Evolutionary conservation across 2,329 filamentous ascomycete genomes (phyloP), one percentile per base, ranked within the genome.

Genomic region (Davidsoniella neocaledoniae): DNA sequence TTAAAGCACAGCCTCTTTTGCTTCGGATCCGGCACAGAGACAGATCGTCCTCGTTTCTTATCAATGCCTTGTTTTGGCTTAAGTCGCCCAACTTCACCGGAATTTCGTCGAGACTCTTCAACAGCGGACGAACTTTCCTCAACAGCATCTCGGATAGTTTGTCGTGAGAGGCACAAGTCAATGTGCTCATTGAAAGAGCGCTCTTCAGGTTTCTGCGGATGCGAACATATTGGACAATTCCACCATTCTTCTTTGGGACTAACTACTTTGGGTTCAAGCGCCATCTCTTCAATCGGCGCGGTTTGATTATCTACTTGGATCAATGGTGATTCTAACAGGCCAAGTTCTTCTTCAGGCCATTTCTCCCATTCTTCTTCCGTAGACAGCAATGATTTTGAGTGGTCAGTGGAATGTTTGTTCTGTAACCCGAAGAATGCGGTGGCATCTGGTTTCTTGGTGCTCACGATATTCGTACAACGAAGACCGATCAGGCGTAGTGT

Each of bases 211-310:
- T 69, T 59, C 59, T 95, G 88, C 0, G 85, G 80, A 14, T 81
- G 70, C n/a, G 68, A 66, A 62, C 91, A 98, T 42, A 96, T 84
- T 0, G 91, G 91, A 62, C 91, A 98, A 37, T 81, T 73, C 88
- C 88, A 96, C 62, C 69, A 71, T 43, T 77, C 68, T 48, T 73
- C 65, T 25, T 25, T 29, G n/a, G 16, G 16, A 9, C n/a, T 5
- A 4, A 29, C 17, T 39, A 25, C 17, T 39, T 40, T 5, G 14
- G 14, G 14, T 16, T 25, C 16, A 14, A 23, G 21, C 23, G 21
- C 21, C 21, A 21, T 21, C 3, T 41, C 33, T 21, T 25, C 9
- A 38, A 39, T 19, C 4, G 40, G 17, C 40, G 40, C 4, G 40
- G 5, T 3, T 9, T 43, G n/a, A 23, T 43, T 19, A 8, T 39